A percentile compares a stretch with the other conserved stretches of the same genome.
Evolutionary conservation across 805 yeast genomes (phyloP).

Genomic region (Myxozyma kluyveri): DNA sequence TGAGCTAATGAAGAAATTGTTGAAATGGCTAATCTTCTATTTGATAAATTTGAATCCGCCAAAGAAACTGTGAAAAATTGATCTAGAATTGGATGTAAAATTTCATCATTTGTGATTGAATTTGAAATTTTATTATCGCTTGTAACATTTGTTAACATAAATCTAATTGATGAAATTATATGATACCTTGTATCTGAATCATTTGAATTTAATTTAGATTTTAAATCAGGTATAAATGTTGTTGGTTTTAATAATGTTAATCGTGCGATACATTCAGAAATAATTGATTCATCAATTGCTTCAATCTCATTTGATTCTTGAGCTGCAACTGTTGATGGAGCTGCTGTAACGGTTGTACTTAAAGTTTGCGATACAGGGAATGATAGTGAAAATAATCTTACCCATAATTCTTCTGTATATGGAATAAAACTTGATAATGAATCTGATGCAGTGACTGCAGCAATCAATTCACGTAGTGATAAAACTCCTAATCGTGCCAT

Average conservation of each 20-base stretch:
- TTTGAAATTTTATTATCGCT: conserved; percentile 26
- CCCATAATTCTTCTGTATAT: conserved; percentile 30
- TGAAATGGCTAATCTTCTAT: conserved; percentile 59
- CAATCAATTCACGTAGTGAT: conserved; percentile 14
- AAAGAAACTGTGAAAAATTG: conserved; percentile 35
- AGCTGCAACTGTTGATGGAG: no score
- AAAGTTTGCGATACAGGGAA: no score
- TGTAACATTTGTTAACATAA: conserved; percentile 34
- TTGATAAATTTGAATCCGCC: conserved; percentile 46
- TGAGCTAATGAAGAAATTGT: conserved; percentile 60
- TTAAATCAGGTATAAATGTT: conserved; percentile 36
- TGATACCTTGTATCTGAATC: conserved; percentile 31
- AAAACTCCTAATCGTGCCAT: not conserved
- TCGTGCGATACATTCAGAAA: conserved; percentile 27
- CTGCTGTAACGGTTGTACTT: no score
- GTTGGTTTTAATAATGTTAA: conserved; percentile 36
- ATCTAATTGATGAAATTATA: conserved; percentile 42
- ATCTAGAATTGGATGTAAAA: conserved; percentile 32
- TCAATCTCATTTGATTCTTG: not conserved
- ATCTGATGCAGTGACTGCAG: conserved; percentile 1
- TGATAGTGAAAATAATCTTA: conserved; percentile 21
- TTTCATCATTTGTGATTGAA: conserved; percentile 19
- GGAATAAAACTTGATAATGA: conserved; percentile 6
- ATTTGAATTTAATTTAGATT: conserved; percentile 32
- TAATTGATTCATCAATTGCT: conserved; percentile 8